Base-by-base conservation (phyloP, 2,329 filamentous ascomycete species). In the Talaromyces piceae region DNA sequence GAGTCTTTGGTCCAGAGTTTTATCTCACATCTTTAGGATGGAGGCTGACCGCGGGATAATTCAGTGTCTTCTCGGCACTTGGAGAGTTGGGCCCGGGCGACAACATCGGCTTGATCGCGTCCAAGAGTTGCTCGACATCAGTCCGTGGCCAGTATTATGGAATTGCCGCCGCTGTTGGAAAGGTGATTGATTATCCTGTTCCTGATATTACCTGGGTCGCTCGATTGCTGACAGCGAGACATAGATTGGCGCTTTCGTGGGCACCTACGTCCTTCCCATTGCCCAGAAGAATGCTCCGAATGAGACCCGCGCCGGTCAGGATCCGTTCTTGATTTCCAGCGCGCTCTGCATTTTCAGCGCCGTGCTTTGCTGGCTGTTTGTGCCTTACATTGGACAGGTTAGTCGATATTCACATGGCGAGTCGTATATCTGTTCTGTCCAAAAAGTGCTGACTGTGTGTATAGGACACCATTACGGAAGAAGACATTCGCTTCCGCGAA, bases 241-340 rank as follows among this genome's bases (percentile, higher is more conserved):
- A 3, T 3, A 75, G 57, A 61, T 76, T 16, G 73, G 73, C 46
- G 91, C 89, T 2, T 95, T 95, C 59, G 82, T 94, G 7, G 91
- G 91, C 8, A 88, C 86, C 1, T 91, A 87, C 60, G 83, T 93
- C 11, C 89, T 93, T 63, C 84, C 86, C 0, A 80, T 89, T 54
- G 85, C 90, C 51, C 68, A 74, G 54, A 71, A 75, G 23, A 76
- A 82, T 47, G 78, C 77, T 0, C 82, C 74, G 50, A 73, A 77
- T 49, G 68, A 70, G 0, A 70, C 79, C 18, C 76, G 80, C 18
- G 76, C 77, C 4, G 88, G 88, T 1, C 89, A 95, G 64, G 89
- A 94, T 58, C 90, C 90, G 0, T 96, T 95, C 72, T 95, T 83
- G 67, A 88, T 96, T n/a, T 84, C 84, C 2, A 86, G 84, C 33